Conservation (phyloP, 2,329 filamentous ascomycete genomes). For the Catunica adiposa region DNA sequence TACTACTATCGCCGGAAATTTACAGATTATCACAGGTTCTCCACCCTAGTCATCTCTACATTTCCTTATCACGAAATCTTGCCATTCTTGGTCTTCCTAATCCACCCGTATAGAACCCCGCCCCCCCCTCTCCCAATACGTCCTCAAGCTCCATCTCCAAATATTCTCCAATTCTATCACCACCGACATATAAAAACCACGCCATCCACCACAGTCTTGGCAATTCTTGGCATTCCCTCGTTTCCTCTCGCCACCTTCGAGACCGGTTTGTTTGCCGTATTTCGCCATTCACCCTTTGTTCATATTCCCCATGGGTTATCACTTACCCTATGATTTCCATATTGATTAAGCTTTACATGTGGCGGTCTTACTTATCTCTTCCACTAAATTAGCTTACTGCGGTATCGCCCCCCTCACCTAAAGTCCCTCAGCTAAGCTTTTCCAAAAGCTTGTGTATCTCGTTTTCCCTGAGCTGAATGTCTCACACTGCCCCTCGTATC, state of each 20-base stretch:
- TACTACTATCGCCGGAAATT: too few relatives aligned
- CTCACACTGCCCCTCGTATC: background rate
- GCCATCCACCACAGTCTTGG: constrained; percentile 1
- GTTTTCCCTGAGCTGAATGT: background rate
- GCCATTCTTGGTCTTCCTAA: too few relatives aligned
- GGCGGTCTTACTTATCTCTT: too few relatives aligned
- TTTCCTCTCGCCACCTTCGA: background rate
- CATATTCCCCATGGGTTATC: too few relatives aligned
- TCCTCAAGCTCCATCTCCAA: background rate
- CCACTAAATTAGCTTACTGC: too few relatives aligned
- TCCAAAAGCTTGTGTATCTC: background rate
- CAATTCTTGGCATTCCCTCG: background rate
- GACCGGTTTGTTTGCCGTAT: too few relatives aligned
- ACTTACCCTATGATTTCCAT: background rate
- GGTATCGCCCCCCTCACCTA: too few relatives aligned
- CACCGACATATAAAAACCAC: background rate
- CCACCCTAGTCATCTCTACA: too few relatives aligned
- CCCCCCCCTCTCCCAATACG: background rate
- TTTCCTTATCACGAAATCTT: too few relatives aligned
- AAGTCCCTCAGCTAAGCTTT: background rate
- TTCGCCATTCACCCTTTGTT: background rate
- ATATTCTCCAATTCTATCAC: background rate
- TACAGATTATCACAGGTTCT: background rate
- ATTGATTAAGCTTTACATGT: too few relatives aligned
- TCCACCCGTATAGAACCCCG: background rate